Conservation (phyloP, 768 basidiomycete genomes). For the Phanerochaete sordida region DNA sequence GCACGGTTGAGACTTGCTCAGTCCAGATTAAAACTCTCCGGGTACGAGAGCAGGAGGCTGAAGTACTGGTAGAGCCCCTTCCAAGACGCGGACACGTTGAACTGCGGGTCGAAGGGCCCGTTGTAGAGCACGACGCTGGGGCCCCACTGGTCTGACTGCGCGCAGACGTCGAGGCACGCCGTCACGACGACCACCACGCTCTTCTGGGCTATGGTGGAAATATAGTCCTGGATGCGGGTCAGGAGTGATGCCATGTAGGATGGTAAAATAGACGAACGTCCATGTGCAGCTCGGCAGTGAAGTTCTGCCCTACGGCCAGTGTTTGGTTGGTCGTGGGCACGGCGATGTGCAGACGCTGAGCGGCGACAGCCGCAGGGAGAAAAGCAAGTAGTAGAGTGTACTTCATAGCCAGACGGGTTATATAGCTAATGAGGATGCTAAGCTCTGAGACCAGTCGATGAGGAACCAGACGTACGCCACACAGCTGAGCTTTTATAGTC, state of each 20-base stretch:
- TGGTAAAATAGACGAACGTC: constrained; percentile 18
- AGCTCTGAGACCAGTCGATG: no score
- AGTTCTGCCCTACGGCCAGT: constrained; percentile 32
- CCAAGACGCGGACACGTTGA: constrained; percentile 19
- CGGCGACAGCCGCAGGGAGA: constrained; percentile 32
- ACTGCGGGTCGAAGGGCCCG: constrained; percentile 39
- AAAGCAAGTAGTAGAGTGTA: constrained; percentile 20
- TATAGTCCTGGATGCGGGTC: constrained; percentile 25
- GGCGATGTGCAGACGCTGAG: constrained; percentile 40
- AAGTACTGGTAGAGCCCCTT: constrained; percentile 45
- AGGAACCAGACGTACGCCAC: no score
- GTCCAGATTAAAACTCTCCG: no score
- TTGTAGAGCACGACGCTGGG: constrained; percentile 45
- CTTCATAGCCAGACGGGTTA: no score
- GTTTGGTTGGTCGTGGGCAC: constrained; percentile 32
- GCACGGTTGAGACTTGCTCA: no score
- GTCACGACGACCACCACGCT: constrained; percentile 43
- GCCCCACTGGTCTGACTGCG: constrained; percentile 19
- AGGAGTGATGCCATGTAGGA: not conserved
- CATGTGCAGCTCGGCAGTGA: constrained; percentile 38
- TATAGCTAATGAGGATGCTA: no score
- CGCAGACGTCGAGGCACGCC: constrained; percentile 31
- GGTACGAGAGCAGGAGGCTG: constrained; percentile 38
- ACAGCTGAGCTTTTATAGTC: no score
- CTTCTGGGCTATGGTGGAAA: constrained; percentile 40